These are phyloP conservation scores for Trichoderma polysporum DNA, from an alignment of 2,329 filamentous ascomycete genomes.

Conservation along the genomic window DNA sequence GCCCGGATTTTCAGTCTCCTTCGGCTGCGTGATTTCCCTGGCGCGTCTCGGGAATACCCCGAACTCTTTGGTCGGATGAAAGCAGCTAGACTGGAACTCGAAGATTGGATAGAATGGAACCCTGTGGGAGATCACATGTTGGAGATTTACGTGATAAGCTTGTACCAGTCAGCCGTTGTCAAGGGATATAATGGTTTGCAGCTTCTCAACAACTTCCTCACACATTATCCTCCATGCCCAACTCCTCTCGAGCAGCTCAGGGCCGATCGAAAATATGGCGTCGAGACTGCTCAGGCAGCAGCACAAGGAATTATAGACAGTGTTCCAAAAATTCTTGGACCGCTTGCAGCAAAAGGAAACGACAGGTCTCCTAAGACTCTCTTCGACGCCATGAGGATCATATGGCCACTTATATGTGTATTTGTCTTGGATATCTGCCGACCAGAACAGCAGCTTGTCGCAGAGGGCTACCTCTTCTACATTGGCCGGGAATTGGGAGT, in stretches of 20 bases:
- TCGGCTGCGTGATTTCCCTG: constrained; percentile 29
- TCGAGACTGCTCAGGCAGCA: constrained; percentile 29
- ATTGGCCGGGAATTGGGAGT: constrained; percentile 41
- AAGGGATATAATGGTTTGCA: constrained; percentile 38
- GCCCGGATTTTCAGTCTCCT: constrained; percentile 31
- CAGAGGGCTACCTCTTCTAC: constrained; percentile 31
- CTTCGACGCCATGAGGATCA: constrained; percentile 39
- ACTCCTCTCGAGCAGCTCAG: constrained; percentile 29
- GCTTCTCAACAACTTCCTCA: constrained; percentile 37
- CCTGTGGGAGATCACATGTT: constrained; percentile 18
- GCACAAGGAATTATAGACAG: constrained; percentile 33
- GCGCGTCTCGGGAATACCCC: constrained; percentile 31
- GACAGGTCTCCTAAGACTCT: constrained; percentile 35
- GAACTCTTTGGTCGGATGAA: constrained; percentile 29
- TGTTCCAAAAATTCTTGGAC: constrained; percentile 30
- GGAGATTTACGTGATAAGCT: constrained; percentile 35
- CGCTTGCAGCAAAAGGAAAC: constrained; percentile 24
- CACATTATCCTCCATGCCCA: constrained; percentile 31
- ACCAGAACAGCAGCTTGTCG: constrained; percentile 31
- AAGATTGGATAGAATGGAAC: constrained; percentile 22
- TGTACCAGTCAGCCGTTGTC: constrained; percentile 35
- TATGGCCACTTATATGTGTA: constrained; percentile 40
- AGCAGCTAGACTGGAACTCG: constrained; percentile 29
- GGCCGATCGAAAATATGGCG: constrained; percentile 32
- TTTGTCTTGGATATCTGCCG: constrained; percentile 32